These are phyloP conservation scores for Trifolium dubium DNA, from an alignment of 306 rosid genomes.

Conservation along the genomic window DNA sequence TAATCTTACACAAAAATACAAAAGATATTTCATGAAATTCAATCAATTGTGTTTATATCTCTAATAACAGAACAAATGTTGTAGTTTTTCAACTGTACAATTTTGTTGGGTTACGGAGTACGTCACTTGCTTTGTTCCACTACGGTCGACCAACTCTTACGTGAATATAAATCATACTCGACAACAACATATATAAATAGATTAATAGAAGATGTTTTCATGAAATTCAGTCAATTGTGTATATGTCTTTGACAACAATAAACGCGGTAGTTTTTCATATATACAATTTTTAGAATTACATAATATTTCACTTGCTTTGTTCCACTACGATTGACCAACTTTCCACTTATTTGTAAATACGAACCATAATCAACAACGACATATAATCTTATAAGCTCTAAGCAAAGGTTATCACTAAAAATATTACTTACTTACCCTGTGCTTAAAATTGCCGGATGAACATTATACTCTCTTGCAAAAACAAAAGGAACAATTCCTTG, in stretches of 20 bases:
- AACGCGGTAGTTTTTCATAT: neutral
- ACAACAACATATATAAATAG: slow-evolving; percentile 15
- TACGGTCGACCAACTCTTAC: neutral
- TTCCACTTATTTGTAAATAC: neutral
- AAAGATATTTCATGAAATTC: neutral
- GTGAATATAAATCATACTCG: neutral
- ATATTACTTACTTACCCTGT: slow-evolving; percentile 61
- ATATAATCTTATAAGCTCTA: slow-evolving; percentile 26
- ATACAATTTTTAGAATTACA: neutral
- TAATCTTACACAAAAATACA: neutral
- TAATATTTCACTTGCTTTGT: neutral
- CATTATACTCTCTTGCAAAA: slow-evolving; percentile 86
- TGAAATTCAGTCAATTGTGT: neutral
- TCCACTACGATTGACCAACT: neutral
- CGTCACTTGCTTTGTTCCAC: neutral
- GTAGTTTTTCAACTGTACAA: neutral
- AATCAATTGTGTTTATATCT: neutral
- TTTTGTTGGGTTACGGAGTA: neutral
- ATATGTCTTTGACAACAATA: neutral
- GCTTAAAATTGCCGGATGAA: slow-evolving; percentile 78
- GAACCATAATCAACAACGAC: neutral
- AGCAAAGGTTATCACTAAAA: neutral
- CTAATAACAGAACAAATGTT: neutral
- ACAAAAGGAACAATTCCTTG: slow-evolving; percentile 98
- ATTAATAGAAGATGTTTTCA: neutral